Base-by-base conservation (phyloP, 2,329 filamentous ascomycete genomes). In the Metarhizium robertsii region DNA sequence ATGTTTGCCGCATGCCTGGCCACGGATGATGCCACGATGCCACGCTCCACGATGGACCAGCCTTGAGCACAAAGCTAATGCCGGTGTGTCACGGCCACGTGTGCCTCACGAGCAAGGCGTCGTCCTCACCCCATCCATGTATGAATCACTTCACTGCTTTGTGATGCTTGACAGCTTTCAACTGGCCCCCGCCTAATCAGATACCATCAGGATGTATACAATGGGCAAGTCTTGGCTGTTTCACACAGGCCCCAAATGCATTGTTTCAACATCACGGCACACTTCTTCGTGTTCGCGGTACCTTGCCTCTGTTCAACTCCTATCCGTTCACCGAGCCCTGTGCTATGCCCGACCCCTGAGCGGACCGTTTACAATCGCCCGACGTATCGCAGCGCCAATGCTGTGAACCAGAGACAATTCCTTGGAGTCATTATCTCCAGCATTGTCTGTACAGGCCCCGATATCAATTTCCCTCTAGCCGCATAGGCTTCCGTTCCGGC, bases 381-480 rank as follows among this genome's bases (percentile, higher is more conserved):
- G 57, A 65, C 65, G 60, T 66, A 55, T 46, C 60, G 50, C 63
- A 59, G 45, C 62, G 57, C 62, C 56, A 48, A 48, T 62, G 60
- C 42, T 46, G 65, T 67, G 58, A 55, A 59, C 13, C 45, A 14
- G 20, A 16, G 43, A 46, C 43, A 46, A 13, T 16, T 14, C 42
- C n/a, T 8, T 18, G 42, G 42, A 10, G 16, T 45, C n/a, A 45
- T 45, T 45, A 6, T 8, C 18, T 11, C n/a, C 42, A 16, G 6
- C 18, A 6, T 16, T 13, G 38, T 16, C 16, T 45, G 16, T 20
- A 11, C 45, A 11, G 10, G 14, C 20, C 13, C 10, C 30, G 25
- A 16, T 14, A 6, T 29, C 45, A 29, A 30, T 10, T 45, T 14
- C 45, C 20, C 10, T 16, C 20, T 30, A 29, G 20, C 45, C 20